Base-by-base conservation (phyloP, 1,284 basidiomycete genomes). In the Ustilago crameri region DNA sequence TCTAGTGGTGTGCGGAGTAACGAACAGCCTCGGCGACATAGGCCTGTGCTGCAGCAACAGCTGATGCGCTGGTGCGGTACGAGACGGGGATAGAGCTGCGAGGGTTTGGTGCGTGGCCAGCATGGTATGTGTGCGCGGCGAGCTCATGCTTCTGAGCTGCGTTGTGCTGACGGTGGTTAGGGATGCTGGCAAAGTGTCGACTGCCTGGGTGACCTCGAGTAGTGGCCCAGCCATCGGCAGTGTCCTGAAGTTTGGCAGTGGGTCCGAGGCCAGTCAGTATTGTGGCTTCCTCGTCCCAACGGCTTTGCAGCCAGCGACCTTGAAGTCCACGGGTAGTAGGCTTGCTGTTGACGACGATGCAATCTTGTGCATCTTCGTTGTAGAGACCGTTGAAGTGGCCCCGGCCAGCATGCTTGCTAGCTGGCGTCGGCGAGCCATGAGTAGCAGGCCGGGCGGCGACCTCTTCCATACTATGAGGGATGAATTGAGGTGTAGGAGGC, bases 401-500 rank as follows among this genome's bases (percentile, higher is more conserved):
- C 9, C 35, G 35, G 14, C 5, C 5, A 5, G n/a, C 40, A 5
- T 53, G 54, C 50, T 59, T 59, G 47, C 57, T 56, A 3, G 67
- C 49, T 1, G 57, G 54, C 5, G 67, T 70, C 2, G 67, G 67
- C 37, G 67, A 70, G 41, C 27, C 52, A n/a, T 51, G 45, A 32
- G 50, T 61, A 12, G 44, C 20, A 18, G 44, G 38, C 8, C 40
- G 30, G 2, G 30, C n/a, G n/a, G n/a, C 44, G 1, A 51, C 34
- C 22, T 64, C 67, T 10, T 65, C 58, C 45, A 71, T 53, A 43
- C 54, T 52, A 51, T 75, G 69, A 17, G 71, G 37, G 10, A 59
- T 42, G 40, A 72, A 74, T 14, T 74, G 66, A 26, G 76, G 76
- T 8, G 76, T 78, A 4, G 71, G 74, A 17, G 76, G 76, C 40